phyloP scores from a whole-genome alignment of 2,329 filamentous ascomycete genomes.

The Penicillium olsonii region DNA sequence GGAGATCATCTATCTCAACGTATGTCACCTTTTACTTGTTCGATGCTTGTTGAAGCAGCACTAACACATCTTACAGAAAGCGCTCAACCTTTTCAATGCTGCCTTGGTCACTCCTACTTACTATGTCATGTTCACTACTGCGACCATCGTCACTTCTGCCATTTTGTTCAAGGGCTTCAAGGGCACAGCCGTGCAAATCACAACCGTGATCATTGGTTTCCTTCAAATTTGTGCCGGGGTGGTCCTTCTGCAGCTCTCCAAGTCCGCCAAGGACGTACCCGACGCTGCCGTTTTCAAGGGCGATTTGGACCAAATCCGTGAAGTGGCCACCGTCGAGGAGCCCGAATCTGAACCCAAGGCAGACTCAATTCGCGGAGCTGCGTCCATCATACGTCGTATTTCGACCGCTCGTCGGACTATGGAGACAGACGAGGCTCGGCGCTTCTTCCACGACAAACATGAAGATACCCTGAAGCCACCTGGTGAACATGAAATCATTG shows the following conservation, averaged over 20 bases:
- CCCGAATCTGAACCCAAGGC: constrained; percentile 96
- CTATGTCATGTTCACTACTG: constrained; percentile 96
- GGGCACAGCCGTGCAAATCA: constrained; percentile 75
- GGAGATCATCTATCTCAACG: constrained; percentile 94
- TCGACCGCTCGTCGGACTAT: constrained; percentile 74
- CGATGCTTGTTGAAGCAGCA: not conserved
- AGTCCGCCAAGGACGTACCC: constrained; percentile 95
- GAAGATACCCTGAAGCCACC: constrained; percentile 72
- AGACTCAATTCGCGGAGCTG: constrained; percentile 89
- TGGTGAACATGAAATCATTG: constrained; percentile 75
- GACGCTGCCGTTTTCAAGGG: constrained; percentile 90
- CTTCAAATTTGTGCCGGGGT: constrained; percentile 91
- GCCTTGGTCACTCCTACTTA: constrained; percentile 97
- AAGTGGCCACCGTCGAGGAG: constrained; percentile 91
- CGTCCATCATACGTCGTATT: constrained; percentile 81
- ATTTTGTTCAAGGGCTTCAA: constrained; percentile 94
- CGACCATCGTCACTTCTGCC: constrained; percentile 90
- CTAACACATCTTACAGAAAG: constrained; percentile 69
- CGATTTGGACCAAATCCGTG: constrained; percentile 91
- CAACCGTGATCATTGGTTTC: constrained; percentile 91
- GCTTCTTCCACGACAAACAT: constrained; percentile 76
- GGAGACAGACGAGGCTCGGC: constrained; percentile 76
- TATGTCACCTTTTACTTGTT: constrained; percentile 58
- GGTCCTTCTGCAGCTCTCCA: constrained; percentile 90
- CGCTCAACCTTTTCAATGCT: constrained; percentile 93